Percentiles rank a stretch among this genome's conserved stretches.
phyloP scores from a whole-genome alignment of 2,329 filamentous ascomycete species.

The Huntiella abstrusa region DNA sequence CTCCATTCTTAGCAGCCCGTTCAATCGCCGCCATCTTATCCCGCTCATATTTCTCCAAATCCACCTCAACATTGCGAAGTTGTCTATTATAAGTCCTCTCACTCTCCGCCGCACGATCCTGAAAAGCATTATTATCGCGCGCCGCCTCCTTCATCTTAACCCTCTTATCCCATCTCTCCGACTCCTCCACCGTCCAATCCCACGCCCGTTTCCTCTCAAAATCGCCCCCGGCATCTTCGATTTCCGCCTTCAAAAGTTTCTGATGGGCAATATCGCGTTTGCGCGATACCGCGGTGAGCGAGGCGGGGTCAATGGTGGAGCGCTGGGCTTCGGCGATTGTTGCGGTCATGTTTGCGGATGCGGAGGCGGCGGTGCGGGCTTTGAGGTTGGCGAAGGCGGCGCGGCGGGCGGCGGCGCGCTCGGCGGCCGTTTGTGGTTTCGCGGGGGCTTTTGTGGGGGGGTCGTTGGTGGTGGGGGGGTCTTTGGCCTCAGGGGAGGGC shows the following conservation, averaged over 20 bases:
- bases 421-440: slow-evolving; percentile 16
- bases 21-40: slow-evolving; percentile 75
- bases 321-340: slow-evolving; percentile 69
- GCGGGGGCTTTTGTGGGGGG: slow-evolving; percentile 9
- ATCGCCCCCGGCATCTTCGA: slow-evolving; percentile 68
- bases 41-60: slow-evolving; percentile 69
- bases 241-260: slow-evolving; percentile 83
- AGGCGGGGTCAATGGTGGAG: slow-evolving; percentile 54
- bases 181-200: slow-evolving; percentile 96
- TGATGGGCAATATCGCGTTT: slow-evolving; percentile 77
- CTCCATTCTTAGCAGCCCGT: slow-evolving; percentile 64
- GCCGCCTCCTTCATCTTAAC: slow-evolving; percentile 69
- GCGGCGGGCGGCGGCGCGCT: slow-evolving; percentile 44
- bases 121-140: slow-evolving; percentile 72
- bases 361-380: slow-evolving; percentile 55
- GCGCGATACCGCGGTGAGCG: slow-evolving; percentile 62
- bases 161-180: slow-evolving; percentile 81
- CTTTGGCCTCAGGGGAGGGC: slow-evolving; percentile 2
- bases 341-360: slow-evolving; percentile 62
- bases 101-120: slow-evolving; percentile 73
- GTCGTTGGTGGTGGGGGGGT: slow-evolving; percentile 1
- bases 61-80: slow-evolving; percentile 51
- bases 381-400: slow-evolving; percentile 78
- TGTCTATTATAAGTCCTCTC: slow-evolving; percentile 90
- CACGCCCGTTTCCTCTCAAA: slow-evolving; percentile 96